Evolutionary conservation across 176 grass and related monocot genomes (phyloP), one percentile per base, ranked within the genome.

Genomic region (Hordeum marinum): DNA sequence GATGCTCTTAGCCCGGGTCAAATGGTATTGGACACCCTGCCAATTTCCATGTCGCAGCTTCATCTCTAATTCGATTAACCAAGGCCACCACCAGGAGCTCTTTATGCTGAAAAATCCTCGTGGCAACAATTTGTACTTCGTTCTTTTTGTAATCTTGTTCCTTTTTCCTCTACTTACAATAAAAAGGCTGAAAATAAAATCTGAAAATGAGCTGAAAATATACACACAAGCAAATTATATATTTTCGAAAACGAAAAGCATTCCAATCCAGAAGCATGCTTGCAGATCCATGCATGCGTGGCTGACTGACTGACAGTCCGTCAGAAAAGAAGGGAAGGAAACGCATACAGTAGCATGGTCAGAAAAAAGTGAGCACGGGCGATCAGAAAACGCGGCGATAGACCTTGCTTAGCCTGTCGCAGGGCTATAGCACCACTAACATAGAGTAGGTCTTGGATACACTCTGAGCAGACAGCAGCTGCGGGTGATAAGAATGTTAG

Each of bases 331-430:
- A 66, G 45, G 25, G 46, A 45, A 57, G 45, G 20, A 11, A 10
- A 50, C 42, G 64, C 37, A 46, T 15, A 57, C 3, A 13, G 12
- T 50, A 29, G 0, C 8, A 74, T 50, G 25, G 29, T 48, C 65
- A 13, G 21, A 48, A 1, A 78, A 77, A 85, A 59, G 35, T 27
- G 65, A 76, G 60, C 61, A 76, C 57, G 66, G 59, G 66, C 57
- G 45, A 84, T 80, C 87, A 80, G 58, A 66, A 67, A 84, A 80
- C 55, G 35, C 68, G 76, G 82, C 45, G 67, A 40, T 84, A 89
- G 87, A 8, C 59, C n/a, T 61, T 59, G 67, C 76, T 1, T 36
- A 82, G 63, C 36, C 77, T 68, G 14, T 26, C 68, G 73, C 68
- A 68, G 68, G 24, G 72, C 79, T 82, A 84, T 1, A 1, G 29